Conservation (phyloP, 2,329 filamentous ascomycete species). For the Orbilia quercus region DNA sequence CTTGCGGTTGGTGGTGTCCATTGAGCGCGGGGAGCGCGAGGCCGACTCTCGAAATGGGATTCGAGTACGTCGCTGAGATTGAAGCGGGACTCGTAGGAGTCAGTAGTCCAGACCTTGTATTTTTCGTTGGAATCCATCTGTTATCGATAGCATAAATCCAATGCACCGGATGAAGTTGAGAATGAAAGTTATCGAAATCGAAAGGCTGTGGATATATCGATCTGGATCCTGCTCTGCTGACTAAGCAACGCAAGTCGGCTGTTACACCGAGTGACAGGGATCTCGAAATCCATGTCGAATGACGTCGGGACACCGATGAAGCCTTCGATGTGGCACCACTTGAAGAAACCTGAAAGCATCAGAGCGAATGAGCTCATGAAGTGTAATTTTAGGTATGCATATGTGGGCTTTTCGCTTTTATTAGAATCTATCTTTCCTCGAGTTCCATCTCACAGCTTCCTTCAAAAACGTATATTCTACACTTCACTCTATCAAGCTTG, state of each 20-base stretch:
- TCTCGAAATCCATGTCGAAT: neutral
- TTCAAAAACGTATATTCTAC: no score
- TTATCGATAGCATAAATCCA: no score
- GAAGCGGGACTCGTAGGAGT: neutral
- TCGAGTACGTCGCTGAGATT: neutral
- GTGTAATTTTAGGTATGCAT: no score
- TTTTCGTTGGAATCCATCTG: no score
- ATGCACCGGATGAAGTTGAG: no score
- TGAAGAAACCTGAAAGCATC: neutral
- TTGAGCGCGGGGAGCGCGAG: neutral
- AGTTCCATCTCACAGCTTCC: no score
- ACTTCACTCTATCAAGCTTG: no score
- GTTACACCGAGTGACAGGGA: conserved; percentile 1
- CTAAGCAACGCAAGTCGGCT: neutral
- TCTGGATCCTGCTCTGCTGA: neutral
- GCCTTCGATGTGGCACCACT: neutral
- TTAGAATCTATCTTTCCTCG: no score
- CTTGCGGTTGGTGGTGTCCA: neutral
- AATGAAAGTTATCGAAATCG: no score
- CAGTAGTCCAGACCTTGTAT: neutral
- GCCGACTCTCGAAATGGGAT: neutral
- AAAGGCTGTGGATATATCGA: no score
- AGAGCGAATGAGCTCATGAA: no score
- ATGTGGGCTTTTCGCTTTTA: no score
- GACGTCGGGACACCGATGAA: neutral